Evolutionary conservation across 2,329 filamentous ascomycete genomes (phyloP), one percentile per base, ranked within the genome.

Genomic region (Proliferodiscus dingleyae): DNA sequence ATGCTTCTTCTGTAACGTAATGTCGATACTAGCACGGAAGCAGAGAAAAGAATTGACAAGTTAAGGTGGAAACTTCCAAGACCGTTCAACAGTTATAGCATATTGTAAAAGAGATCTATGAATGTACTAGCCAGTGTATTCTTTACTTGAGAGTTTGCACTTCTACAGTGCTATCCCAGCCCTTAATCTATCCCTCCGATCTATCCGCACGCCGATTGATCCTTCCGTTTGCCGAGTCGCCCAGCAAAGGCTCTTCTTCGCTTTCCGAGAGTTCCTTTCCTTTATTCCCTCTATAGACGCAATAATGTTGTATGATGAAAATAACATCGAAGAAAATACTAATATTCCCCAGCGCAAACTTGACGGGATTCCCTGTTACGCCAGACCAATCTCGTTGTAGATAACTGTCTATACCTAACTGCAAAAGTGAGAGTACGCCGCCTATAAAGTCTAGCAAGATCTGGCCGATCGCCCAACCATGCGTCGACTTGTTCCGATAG

Each of bases 291-390:
- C 28, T 65, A 62, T 95, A 97, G 16, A 95, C 65, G 28, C 90
- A 70, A 59, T 90, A 97, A 67, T 97, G 93, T 69, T 98, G 93
- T 4, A 77, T 61, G 41, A 97, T 84, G 63, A 97, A 97, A 39
- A 95, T 72, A 24, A 85, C 53, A 63, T 97, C 91, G 64, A 95
- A 97, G 2, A 87, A 64, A 58, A 97, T 84, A 47, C 83, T 89
- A 37, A 95, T 80, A 61, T 95, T 91, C 11, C 87, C 86, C 33
- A 97, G 74, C 2, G 83, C 81, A 47, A 97, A 81, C 70, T 97
- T 98, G 57, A 93, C 84, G 0, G 89, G 88, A 64, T 97, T 97
- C 1, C 90, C 91, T 0, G 84, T 89, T 47, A 97, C 74, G 18
- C 91, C 93, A 38, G 83, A 86, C 90, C 91, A 96, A 69, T 95